phyloP scores from a whole-genome alignment of 345 rosid species.

The Aegle marmelos region DNA sequence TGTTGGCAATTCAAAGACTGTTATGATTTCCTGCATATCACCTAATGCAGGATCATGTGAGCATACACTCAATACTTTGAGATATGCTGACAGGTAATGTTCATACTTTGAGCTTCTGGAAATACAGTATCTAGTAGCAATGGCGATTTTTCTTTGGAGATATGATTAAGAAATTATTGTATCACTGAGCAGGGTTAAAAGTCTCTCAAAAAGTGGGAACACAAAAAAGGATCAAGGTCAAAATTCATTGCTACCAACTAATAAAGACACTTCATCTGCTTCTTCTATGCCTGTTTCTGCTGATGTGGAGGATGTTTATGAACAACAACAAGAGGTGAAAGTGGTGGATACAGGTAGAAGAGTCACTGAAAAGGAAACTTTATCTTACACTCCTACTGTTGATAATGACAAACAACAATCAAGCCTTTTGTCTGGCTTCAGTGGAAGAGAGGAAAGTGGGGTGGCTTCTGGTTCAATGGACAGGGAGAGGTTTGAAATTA shows the following conservation, averaged over 20 bases:
- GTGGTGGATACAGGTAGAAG: constrained; percentile 53
- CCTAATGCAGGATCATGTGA: constrained; percentile 98
- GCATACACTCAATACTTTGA: constrained; percentile 86
- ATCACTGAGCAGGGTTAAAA: constrained; percentile 72
- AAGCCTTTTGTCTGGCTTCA: constrained; percentile 38
- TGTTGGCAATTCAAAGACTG: constrained; percentile 93
- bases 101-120: constrained; percentile 15
- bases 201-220: constrained; percentile 90
- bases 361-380: constrained; percentile 60
- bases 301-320: constrained; percentile 51
- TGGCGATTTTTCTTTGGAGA: background rate
- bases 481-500: constrained; percentile 52
- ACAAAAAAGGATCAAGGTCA: constrained; percentile 65
- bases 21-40: constrained; percentile 95
- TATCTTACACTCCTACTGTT: constrained; percentile 34
- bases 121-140: background rate
- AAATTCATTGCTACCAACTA: constrained; percentile 42
- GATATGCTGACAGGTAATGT: constrained; percentile 90
- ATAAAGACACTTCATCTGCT: constrained; percentile 51
- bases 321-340: constrained; percentile 52
- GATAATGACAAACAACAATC: constrained; percentile 53
- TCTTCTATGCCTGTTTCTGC: constrained; percentile 40
- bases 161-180: constrained; percentile 10
- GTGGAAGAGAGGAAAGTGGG: constrained; percentile 56
- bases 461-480: constrained; percentile 47